phyloP scores from a whole-genome alignment of 176 grass and related monocot species.

The Juncus inflexus region DNA sequence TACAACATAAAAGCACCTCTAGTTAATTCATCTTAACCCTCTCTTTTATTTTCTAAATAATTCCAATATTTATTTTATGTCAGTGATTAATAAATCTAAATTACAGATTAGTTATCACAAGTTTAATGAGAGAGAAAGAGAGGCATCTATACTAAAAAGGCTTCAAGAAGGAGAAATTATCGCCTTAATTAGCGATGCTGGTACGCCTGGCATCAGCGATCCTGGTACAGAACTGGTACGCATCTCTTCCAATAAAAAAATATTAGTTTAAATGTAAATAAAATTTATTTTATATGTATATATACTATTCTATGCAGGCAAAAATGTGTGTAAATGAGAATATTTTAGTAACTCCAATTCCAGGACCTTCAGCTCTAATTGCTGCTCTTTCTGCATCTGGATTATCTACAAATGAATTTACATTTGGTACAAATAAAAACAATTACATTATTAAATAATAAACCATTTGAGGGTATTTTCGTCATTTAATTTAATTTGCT shows the following conservation, averaged over 20 bases:
- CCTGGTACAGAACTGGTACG: conserved; percentile 77
- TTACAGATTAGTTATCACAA: conserved; percentile 91
- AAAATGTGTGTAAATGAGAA: conserved; percentile 68
- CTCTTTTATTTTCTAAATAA: conserved; percentile 6
- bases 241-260: conserved; percentile 14
- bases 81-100: conserved; percentile 5
- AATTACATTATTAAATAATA: neutral
- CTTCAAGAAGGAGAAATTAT: conserved; percentile 84
- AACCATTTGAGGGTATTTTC: neutral
- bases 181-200: conserved; percentile 94
- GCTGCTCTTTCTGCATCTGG: conserved; percentile 91
- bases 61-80: too few species aligned
- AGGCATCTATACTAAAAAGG: conserved; percentile 69
- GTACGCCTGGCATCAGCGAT: conserved; percentile 89
- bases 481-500: conserved; percentile 15
- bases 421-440: conserved; percentile 58
- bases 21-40: conserved; percentile 42
- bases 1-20: conserved; percentile 93
- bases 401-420: conserved; percentile 78
- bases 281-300: conserved; percentile 4
- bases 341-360: conserved; percentile 75
- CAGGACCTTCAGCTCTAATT: conserved; percentile 69
- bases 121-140: conserved; percentile 86
- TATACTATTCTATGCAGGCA: conserved; percentile 50
- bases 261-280: conserved; percentile 3